These are phyloP conservation scores for Cinnamomum micranthum DNA, from an alignment of 164 flowering plant species.

Conservation along the genomic window DNA sequence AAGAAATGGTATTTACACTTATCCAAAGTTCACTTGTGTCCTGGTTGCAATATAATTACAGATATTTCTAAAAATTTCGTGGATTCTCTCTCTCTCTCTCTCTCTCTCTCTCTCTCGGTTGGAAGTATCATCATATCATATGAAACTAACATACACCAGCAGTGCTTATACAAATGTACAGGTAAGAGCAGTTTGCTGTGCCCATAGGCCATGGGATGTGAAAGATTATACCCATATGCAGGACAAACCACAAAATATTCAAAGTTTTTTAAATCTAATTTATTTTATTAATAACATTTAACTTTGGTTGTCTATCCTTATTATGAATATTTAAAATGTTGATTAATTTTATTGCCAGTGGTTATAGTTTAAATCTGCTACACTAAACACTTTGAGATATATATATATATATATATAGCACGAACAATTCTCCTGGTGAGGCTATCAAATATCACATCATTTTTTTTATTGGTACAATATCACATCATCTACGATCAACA, in stretches of 20 bases:
- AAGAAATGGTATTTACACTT: conserved; percentile 55
- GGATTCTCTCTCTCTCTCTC: neutral
- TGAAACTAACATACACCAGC: neutral
- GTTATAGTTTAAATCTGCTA: no score
- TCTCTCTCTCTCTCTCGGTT: neutral
- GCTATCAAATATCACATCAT: no score
- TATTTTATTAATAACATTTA: no score
- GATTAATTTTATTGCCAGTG: no score
- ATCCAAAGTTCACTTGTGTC: neutral
- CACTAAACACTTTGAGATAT: no score
- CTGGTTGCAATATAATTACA: neutral
- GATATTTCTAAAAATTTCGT: neutral
- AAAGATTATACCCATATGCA: neutral
- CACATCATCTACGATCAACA: no score
- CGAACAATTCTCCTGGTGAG: no score
- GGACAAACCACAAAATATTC: neutral
- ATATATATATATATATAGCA: no score
- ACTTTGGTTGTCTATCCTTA: no score
- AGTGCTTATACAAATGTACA: neutral
- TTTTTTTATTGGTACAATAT: no score
- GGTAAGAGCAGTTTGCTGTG: neutral
- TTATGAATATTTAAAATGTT: no score
- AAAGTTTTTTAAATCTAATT: no score
- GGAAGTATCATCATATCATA: neutral
- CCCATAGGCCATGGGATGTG: neutral